Evolutionary conservation across 352 stramenopile species (phyloP).

Genomic region (Phytophthora citricola): DNA sequence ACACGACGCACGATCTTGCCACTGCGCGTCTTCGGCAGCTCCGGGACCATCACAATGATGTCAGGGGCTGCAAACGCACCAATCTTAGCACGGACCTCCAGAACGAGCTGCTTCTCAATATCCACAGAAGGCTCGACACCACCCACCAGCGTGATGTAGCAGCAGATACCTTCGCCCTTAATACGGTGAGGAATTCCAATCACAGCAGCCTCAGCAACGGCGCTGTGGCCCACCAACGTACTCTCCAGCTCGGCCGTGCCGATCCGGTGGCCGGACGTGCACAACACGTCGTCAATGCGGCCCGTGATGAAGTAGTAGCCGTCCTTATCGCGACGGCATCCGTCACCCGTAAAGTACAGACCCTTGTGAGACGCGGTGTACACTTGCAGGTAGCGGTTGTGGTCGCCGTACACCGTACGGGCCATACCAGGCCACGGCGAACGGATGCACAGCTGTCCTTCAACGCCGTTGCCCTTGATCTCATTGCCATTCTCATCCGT

Average conservation of each 20-base stretch:
- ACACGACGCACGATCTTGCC: constrained; percentile 99
- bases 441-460: constrained; percentile 96
- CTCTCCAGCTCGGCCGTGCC: constrained; percentile 89
- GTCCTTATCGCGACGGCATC: constrained; percentile 89
- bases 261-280: constrained; percentile 92
- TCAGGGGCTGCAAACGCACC: constrained; percentile 97
- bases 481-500: constrained; percentile 89
- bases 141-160: constrained; percentile 94
- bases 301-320: constrained; percentile 99
- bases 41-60: constrained; percentile 92
- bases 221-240: constrained; percentile 92
- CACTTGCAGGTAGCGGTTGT: constrained; percentile 96
- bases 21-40: constrained; percentile 96
- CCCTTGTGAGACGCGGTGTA: constrained; percentile 97
- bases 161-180: constrained; percentile 97
- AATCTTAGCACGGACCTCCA: constrained; percentile 93
- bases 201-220: constrained; percentile 95
- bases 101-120: constrained; percentile 72
- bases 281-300: constrained; percentile 97
- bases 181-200: constrained; percentile 96
- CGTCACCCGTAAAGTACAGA: constrained; percentile 97
- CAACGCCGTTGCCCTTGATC: constrained; percentile 79
- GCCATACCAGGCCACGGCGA: constrained; percentile 96
- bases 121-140: constrained; percentile 68
- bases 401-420: constrained; percentile 93